Percentiles rank a stretch among this genome's conserved stretches.
Conservation (phyloP, 805 yeast genomes). For the Cyberlindnera samutprakarnensis region DNA sequence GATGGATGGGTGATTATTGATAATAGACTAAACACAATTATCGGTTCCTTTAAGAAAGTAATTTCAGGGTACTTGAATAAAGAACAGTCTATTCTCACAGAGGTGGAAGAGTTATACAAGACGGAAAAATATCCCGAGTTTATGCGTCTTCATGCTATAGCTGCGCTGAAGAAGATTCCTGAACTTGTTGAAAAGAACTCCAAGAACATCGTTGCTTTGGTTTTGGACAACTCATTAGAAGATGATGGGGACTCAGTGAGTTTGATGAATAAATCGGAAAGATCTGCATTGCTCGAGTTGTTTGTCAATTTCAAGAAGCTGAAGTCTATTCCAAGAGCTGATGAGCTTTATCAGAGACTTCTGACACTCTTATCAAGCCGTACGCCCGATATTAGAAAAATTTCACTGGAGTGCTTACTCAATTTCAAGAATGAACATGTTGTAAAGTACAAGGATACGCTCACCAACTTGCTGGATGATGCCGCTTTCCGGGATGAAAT, state of each 20-base stretch:
- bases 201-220: constrained; percentile 45
- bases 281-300: constrained; percentile 49
- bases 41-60: constrained; percentile 5
- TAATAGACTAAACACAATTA: constrained; percentile 11
- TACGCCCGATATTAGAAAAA: constrained; percentile 54
- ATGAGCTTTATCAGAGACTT: constrained; percentile 45
- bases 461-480: constrained; percentile 73
- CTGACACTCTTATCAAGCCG: constrained; percentile 55
- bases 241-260: constrained; percentile 2
- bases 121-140: constrained; percentile 9
- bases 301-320: constrained; percentile 61
- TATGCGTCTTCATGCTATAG: constrained; percentile 46
- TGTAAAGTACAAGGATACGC: constrained; percentile 63
- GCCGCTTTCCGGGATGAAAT: constrained; percentile 81
- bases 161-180: constrained; percentile 52
- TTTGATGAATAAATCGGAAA: constrained; percentile 35
- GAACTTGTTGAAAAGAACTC: constrained; percentile 62
- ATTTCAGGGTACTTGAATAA: constrained; percentile 8
- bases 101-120: constrained; percentile 10
- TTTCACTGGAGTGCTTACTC: constrained; percentile 63
- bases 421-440: constrained; percentile 53
- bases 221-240: constrained; percentile 27
- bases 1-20: constrained; percentile 15
- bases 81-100: constrained; percentile 6
- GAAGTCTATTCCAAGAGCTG: constrained; percentile 42